A percentile compares a stretch with the other conserved stretches of the same genome.
Conservation (phyloP, 805 yeast species). For the Starmerella potacharoeniae region DNA sequence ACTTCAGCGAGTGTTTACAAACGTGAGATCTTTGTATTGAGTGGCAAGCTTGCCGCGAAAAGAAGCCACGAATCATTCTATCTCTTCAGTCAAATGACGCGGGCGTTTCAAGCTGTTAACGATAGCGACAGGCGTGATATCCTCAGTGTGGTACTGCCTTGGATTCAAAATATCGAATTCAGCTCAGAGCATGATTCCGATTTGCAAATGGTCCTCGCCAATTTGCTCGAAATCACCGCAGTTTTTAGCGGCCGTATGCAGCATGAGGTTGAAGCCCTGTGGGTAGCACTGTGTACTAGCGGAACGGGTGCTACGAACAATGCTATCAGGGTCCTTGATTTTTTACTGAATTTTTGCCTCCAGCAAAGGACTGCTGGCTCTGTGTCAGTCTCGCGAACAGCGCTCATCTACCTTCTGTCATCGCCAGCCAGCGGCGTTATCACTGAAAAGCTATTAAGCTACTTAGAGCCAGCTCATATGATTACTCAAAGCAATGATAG, state of each 20-base stretch:
- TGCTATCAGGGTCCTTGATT: conserved; percentile 60
- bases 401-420: conserved; percentile 53
- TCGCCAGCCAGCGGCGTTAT: conserved; percentile 45
- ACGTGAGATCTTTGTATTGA: conserved; percentile 69
- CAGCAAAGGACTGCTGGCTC: conserved; percentile 59
- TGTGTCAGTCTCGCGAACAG: conserved; percentile 69
- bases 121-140: conserved; percentile 61
- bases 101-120: conserved; percentile 52
- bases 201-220: conserved; percentile 18
- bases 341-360: conserved; percentile 54
- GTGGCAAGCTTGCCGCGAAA: conserved; percentile 53
- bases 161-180: conserved; percentile 79
- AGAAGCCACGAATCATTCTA: conserved; percentile 50
- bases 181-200: conserved; percentile 25
- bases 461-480: conserved; percentile 77
- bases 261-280: conserved; percentile 82
- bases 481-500: conserved; percentile 30
- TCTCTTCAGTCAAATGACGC: conserved; percentile 61
- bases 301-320: conserved; percentile 44
- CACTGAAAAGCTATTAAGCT: conserved; percentile 49
- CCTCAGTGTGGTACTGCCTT: conserved; percentile 70
- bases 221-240: conserved; percentile 69
- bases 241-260: conserved; percentile 62
- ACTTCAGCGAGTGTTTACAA: conserved; percentile 75
- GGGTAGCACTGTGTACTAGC: conserved; percentile 87